Percentiles rank a stretch among this genome's conserved stretches.
Evolutionary conservation across 306 rosid genomes (phyloP).

Genomic region (Fagus sylvatica): DNA sequence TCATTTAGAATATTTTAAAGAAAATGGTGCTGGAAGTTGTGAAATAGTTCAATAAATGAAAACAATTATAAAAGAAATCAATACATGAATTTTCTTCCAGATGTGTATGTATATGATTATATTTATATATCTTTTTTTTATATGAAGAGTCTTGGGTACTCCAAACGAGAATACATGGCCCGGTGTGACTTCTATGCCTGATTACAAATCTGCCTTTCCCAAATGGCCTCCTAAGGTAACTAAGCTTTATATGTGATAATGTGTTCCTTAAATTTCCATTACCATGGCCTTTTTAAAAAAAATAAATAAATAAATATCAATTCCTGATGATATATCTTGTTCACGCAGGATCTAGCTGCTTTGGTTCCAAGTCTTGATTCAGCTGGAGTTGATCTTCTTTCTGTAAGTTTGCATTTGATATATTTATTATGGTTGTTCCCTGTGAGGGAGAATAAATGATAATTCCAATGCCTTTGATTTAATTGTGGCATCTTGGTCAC

Average conservation of each 20-base stretch:
- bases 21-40: neutral
- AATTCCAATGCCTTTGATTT: neutral
- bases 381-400: slow-evolving; percentile 84
- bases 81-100: neutral
- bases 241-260: neutral
- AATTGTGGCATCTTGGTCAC: neutral
- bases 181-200: slow-evolving; percentile 96
- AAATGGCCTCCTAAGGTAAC: slow-evolving; percentile 88
- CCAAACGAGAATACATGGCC: slow-evolving; percentile 98
- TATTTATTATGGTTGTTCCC: neutral
- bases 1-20: neutral
- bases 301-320: neutral
- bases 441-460: slow-evolving; percentile 16
- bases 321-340: neutral
- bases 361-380: slow-evolving; percentile 85
- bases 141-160: slow-evolving; percentile 85
- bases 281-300: neutral
- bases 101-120: neutral
- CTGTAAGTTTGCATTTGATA: slow-evolving; percentile 58
- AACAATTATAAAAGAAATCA: neutral
- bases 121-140: slow-evolving; percentile 25
- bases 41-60: neutral
- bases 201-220: slow-evolving; percentile 91
- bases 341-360: slow-evolving; percentile 67
- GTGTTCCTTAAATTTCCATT: slow-evolving; percentile 13